Base-by-base conservation (phyloP, 73 alveolate genomes). In the Tetrahymena thermophila region DNA sequence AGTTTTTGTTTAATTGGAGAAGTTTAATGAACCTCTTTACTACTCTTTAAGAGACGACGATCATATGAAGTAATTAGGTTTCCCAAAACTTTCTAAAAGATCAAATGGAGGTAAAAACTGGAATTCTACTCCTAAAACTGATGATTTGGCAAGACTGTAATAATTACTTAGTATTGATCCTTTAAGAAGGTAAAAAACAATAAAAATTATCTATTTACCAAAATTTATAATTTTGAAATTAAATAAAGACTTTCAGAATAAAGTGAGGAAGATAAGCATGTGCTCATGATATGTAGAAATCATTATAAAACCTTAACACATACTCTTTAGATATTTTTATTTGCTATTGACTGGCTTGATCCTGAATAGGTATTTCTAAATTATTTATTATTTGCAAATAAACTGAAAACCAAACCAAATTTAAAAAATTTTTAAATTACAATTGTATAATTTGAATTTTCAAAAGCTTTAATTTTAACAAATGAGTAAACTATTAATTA, bases 261-360 rank as follows among this genome's bases (percentile, higher is more conserved):
- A 38, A 95, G 97, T 37, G 96, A 95, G 50, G 94, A 96, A 35
- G 97, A 96, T 85, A 95, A 95, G 84, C 85, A 94, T 31, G 94
- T 96, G 0, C 25, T 96, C 21, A 95, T 96, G 95, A 96, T 96
- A 25, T 96, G 98, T 42, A 93, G 98, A 34, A 96, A 96, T 16
- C 97, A 96, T 58, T 96, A 96, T 84, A 95, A 95, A 43, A 94
- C 97, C 16, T 25, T 96, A 31, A 96, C 98, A 15, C 85, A 89
- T 37, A 96, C 98, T 11, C 84, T 96, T 50, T 42, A 94, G 28
- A 89, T 96, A 84, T 96, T 96, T 85, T 55, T 96, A 25, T 96
- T 95, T 94, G 96, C 98, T 17, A 94, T 96, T 4, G 97, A 96
- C 35, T 96, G 98, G 96, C 94, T 85, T 35, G 95, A 94, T 89